These are phyloP conservation scores for Colletotrichum tanaceti DNA, from an alignment of 2,329 filamentous ascomycete genomes.

Conservation along the genomic window DNA sequence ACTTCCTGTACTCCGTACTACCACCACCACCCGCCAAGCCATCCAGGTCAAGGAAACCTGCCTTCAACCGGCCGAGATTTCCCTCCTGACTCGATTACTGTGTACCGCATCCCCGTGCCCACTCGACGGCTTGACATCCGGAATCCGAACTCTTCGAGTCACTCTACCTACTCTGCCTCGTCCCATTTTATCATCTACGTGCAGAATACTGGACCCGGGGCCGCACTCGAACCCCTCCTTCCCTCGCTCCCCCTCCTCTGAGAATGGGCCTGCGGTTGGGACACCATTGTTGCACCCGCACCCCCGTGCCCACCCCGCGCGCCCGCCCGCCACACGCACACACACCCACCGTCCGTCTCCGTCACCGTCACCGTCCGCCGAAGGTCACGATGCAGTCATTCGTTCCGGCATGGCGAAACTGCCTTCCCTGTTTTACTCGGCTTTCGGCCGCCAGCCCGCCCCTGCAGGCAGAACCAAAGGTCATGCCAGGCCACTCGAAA, in stretches of 20 bases:
- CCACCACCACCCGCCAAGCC: constrained; percentile 12
- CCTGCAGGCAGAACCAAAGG: neutral
- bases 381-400: constrained; percentile 23
- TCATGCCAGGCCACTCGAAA: constrained; percentile 7
- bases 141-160: constrained; percentile 5
- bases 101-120: constrained; percentile 2
- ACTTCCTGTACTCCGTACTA: no score
- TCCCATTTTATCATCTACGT: constrained; percentile 7
- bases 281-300: constrained; percentile 10
- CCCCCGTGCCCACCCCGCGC: neutral
- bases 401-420: no score
- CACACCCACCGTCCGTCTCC: constrained; percentile 18
- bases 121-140: constrained; percentile 11
- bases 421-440: neutral
- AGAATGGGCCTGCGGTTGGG: constrained; percentile 5
- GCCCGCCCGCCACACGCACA: constrained; percentile 7
- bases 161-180: constrained; percentile 3
- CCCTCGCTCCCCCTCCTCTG: no score
- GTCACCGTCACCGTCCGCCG: constrained; percentile 6
- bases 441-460: neutral
- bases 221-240: neutral
- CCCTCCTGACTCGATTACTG: constrained; percentile 20
- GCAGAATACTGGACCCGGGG: neutral
- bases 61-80: constrained; percentile 2
- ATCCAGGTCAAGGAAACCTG: constrained; percentile 18